A percentile compares a stretch with the other conserved stretches of the same genome.
phyloP scores from a whole-genome alignment of 495 filamentous ascomycete species.

The Penicillium lagena region DNA sequence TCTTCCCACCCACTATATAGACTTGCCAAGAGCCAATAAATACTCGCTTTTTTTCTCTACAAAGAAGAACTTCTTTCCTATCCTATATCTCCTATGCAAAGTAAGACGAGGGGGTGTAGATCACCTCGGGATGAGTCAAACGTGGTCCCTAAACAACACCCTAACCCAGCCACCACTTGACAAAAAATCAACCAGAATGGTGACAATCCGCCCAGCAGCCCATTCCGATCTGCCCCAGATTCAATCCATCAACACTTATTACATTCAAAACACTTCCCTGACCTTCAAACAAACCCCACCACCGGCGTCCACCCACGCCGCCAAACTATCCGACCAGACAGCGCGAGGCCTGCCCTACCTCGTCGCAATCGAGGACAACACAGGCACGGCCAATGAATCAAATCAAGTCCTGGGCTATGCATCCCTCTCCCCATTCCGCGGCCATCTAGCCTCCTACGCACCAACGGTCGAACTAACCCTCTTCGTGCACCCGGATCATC shows the following conservation, averaged over 20 bases:
- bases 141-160: too few species aligned
- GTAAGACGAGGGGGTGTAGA: too few species aligned
- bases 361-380: slow-evolving; percentile 11
- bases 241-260: slow-evolving; percentile 20
- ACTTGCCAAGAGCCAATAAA: too few species aligned
- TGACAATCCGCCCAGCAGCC: slow-evolving; percentile 10
- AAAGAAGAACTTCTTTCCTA: too few species aligned
- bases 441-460: slow-evolving; percentile 19
- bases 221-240: slow-evolving; percentile 18
- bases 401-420: slow-evolving; percentile 18
- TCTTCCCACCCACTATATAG: too few species aligned
- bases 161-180: too few species aligned
- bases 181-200: background rate
- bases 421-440: slow-evolving; percentile 20
- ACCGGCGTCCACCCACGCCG: slow-evolving; percentile 9
- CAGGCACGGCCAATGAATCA: background rate
- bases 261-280: slow-evolving; percentile 21
- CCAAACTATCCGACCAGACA: slow-evolving; percentile 10
- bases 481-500: slow-evolving; percentile 20
- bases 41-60: too few species aligned
- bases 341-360: slow-evolving; percentile 19
- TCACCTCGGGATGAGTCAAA: too few species aligned
- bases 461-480: slow-evolving; percentile 23
- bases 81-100: too few species aligned
- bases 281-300: slow-evolving; percentile 19